phyloP scores from a whole-genome alignment of 495 filamentous ascomycete genomes.

The Gamarada debralockiae region DNA sequence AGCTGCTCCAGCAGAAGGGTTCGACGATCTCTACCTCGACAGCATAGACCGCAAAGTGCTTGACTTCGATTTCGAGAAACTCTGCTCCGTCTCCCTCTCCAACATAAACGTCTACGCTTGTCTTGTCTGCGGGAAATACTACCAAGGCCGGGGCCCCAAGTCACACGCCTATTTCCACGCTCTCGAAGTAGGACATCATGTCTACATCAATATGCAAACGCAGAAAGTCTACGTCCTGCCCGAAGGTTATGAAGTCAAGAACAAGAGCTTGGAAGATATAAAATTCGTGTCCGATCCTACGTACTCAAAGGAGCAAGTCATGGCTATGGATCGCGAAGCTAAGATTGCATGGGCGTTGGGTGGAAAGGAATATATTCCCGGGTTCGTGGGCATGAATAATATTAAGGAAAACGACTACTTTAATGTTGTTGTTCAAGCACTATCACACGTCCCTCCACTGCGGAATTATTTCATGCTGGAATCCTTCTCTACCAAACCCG shows the following conservation, averaged over 20 bases:
- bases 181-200: conserved; percentile 90
- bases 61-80: conserved; percentile 97
- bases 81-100: conserved; percentile 90
- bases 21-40: conserved; percentile 94
- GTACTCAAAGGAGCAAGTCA: conserved; percentile 73
- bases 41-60: conserved; percentile 87
- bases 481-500: conserved; percentile 52
- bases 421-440: conserved; percentile 91
- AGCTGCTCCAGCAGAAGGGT: conserved; percentile 77
- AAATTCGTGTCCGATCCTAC: conserved; percentile 97
- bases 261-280: conserved; percentile 95
- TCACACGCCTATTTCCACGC: conserved; percentile 98
- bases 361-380: conserved; percentile 81
- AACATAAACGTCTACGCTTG: conserved; percentile 99
- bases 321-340: conserved; percentile 72
- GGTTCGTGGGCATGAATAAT: conserved; percentile 99
- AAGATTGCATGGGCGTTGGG: conserved; percentile 72
- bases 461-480: conserved; percentile 93
- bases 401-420: conserved; percentile 99
- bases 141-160: conserved; percentile 87
- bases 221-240: conserved; percentile 95
- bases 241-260: conserved; percentile 95
- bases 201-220: conserved; percentile 94
- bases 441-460: conserved; percentile 85
- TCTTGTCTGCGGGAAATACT: conserved; percentile 96